A percentile compares a stretch with the other conserved stretches of the same genome.
phyloP scores from a whole-genome alignment of 2,329 filamentous ascomycete genomes.

The Fusarium napiforme region DNA sequence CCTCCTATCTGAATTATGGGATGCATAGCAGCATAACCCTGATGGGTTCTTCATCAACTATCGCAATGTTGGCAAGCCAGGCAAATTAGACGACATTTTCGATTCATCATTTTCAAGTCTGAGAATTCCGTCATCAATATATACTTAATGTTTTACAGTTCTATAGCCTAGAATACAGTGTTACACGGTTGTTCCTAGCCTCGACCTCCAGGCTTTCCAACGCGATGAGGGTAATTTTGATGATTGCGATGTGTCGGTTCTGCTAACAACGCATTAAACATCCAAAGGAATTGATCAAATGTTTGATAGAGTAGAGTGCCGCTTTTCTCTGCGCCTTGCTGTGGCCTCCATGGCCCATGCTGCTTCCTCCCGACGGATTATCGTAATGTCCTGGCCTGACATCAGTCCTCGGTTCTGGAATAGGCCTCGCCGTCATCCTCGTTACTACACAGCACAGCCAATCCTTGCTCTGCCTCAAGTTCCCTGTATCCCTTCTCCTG shows the following conservation, averaged over 20 bases:
- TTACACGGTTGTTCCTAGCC: conserved; percentile 39
- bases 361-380: conserved; percentile 1
- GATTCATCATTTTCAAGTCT: not conserved
- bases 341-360: conserved; percentile 23
- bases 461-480: conserved; percentile 35
- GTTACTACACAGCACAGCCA: conserved; percentile 36
- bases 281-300: conserved; percentile 39
- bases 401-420: conserved; percentile 2
- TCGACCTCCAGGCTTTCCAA: conserved; percentile 25
- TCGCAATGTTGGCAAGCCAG: not conserved
- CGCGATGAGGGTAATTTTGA: conserved; percentile 23
- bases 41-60: not conserved
- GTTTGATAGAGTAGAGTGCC: conserved; percentile 46
- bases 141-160: conserved; percentile 36
- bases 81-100: not conserved
- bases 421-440: conserved; percentile 5
- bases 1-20: not conserved
- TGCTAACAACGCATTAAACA: conserved; percentile 41
- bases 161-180: conserved; percentile 43
- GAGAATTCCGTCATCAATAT: conserved; percentile 8
- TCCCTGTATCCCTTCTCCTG: conserved; percentile 36
- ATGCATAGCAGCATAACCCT: not conserved
- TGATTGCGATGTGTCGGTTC: conserved; percentile 8
- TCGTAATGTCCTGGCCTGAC: conserved; percentile 7
- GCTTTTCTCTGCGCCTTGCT: conserved; percentile 33